Conservation (phyloP, 176 grass and related monocot species). For the Carex pumila region DNA sequence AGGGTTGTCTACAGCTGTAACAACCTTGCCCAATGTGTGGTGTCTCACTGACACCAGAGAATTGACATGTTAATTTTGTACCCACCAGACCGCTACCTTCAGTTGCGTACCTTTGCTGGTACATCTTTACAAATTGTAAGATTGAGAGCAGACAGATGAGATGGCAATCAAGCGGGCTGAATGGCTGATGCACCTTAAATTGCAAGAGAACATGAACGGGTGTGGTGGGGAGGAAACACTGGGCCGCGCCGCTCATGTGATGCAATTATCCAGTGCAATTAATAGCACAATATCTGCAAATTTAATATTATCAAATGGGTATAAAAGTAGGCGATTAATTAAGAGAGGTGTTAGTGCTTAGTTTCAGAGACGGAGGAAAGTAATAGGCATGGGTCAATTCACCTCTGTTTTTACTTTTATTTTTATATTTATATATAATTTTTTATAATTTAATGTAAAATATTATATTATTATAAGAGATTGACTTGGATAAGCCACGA, state of each 20-base stretch:
- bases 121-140: neutral
- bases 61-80: neutral
- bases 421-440: too few species aligned
- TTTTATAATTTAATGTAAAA: too few species aligned
- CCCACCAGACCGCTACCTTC: neutral
- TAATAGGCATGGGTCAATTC: too few species aligned
- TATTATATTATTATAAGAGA: too few species aligned
- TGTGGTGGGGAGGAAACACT: neutral
- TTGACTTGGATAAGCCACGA: too few species aligned
- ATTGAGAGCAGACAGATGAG: neutral
- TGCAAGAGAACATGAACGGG: neutral
- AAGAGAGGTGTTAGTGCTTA: too few species aligned
- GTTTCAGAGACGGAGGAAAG: too few species aligned
- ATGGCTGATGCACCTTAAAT: neutral
- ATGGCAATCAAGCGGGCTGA: neutral
- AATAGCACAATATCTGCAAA: too few species aligned
- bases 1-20: neutral
- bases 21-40: neutral
- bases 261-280: neutral
- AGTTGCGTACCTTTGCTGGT: neutral
- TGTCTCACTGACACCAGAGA: neutral
- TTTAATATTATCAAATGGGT: too few species aligned
- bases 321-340: too few species aligned
- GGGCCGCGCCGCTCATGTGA: constrained; percentile 7
- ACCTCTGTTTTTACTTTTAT: too few species aligned